A percentile compares a stretch with the other conserved stretches of the same genome.
These are phyloP conservation scores for Clitopilus passeckerianus DNA, from an alignment of 768 basidiomycete genomes.

Conservation along the genomic window DNA sequence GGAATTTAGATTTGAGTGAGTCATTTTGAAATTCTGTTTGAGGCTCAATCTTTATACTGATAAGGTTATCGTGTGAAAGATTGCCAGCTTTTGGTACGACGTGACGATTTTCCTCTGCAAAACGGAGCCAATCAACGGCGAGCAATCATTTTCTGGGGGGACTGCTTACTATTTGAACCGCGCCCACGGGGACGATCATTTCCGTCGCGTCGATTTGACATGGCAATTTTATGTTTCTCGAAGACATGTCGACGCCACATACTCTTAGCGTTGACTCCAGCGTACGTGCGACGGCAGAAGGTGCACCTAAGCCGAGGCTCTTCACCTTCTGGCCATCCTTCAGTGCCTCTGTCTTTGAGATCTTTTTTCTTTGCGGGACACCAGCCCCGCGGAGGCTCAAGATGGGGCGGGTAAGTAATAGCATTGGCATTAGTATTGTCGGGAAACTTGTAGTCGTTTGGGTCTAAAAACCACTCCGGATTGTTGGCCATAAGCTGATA, in stretches of 20 bases:
- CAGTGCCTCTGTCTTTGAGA: constrained; percentile 59
- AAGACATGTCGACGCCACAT: constrained; percentile 90
- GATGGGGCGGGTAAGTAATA: constrained; percentile 68
- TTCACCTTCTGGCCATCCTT: constrained; percentile 77
- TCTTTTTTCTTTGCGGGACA: constrained; percentile 84
- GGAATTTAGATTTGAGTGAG: constrained; percentile 41
- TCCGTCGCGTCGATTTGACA: constrained; percentile 79
- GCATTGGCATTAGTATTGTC: constrained; percentile 41
- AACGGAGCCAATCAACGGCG: too few species aligned
- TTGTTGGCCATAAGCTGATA: constrained; percentile 72
- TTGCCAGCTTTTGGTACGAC: constrained; percentile 20
- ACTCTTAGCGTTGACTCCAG: constrained; percentile 85
- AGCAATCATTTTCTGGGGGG: neutral
- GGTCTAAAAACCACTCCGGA: constrained; percentile 75
- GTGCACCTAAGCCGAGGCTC: constrained; percentile 79
- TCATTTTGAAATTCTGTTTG: constrained; percentile 27
- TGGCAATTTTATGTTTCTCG: constrained; percentile 87
- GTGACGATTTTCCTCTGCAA: constrained; percentile 55
- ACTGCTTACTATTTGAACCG: constrained; percentile 53
- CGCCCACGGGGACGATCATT: constrained; percentile 61
- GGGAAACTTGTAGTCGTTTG: constrained; percentile 55
- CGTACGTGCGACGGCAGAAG: constrained; percentile 79
- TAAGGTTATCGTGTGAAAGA: constrained; percentile 36
- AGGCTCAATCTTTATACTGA: constrained; percentile 35
- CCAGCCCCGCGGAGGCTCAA: constrained; percentile 85